Percentiles rank a stretch among this genome's conserved stretches.
Conservation (phyloP, 345 rosid genomes). For the Salix koriyanagi region DNA sequence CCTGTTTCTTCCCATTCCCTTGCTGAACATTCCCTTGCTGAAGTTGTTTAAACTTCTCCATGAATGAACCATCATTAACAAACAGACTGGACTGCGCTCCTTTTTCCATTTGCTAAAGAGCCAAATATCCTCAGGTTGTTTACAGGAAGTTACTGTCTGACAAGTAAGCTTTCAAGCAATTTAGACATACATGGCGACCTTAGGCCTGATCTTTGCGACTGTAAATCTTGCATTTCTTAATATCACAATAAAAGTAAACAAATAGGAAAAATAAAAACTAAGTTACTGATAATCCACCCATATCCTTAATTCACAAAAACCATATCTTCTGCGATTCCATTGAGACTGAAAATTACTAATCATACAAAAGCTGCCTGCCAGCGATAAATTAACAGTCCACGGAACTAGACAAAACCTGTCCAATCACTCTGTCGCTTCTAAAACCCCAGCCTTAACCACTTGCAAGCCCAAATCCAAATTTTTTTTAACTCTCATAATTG, state of each 20-base stretch:
- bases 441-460: background rate
- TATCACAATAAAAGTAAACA: background rate
- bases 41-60: slow-evolving; percentile 97
- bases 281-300: background rate
- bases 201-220: background rate
- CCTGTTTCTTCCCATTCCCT: slow-evolving; percentile 53
- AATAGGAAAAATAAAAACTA: background rate
- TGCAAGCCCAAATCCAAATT: background rate
- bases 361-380: background rate
- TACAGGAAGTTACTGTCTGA: slow-evolving; percentile 44
- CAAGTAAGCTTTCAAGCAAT: slow-evolving; percentile 53
- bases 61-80: slow-evolving; percentile 94
- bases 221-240: background rate
- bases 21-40: slow-evolving; percentile 86
- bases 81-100: slow-evolving; percentile 69
- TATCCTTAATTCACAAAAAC: background rate
- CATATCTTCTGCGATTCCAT: background rate
- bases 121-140: slow-evolving; percentile 26
- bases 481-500: background rate
- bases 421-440: background rate
- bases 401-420: background rate
- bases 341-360: background rate
- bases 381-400: background rate
- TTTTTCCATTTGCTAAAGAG: slow-evolving; percentile 62
- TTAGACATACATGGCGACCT: slow-evolving; percentile 17